Conservation (phyloP, 495 filamentous ascomycete genomes). For the Chaetomidium leptoderma region DNA sequence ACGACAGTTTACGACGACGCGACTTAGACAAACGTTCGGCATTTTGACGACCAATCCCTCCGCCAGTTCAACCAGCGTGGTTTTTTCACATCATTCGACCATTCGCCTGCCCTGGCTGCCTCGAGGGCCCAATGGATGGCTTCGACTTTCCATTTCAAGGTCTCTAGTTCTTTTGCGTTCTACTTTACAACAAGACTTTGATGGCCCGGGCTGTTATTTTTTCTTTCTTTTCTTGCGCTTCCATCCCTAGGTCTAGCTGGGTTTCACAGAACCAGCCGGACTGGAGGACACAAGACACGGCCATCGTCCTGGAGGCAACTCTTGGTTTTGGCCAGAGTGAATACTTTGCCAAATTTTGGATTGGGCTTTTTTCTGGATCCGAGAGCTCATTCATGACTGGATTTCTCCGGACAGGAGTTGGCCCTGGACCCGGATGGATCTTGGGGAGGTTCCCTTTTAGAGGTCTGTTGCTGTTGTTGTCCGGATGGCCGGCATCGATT, state of each 20-base stretch:
- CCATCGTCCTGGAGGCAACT: conserved; percentile 23
- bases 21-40: conserved; percentile 30
- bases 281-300: neutral
- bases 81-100: no score
- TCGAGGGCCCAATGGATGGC: no score
- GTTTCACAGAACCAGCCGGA: conserved; percentile 33
- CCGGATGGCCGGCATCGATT: no score
- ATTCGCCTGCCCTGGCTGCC: no score
- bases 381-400: no score
- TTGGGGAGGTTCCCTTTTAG: no score
- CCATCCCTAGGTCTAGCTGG: conserved; percentile 17
- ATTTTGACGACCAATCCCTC: conserved; percentile 19
- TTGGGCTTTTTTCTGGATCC: no score
- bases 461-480: no score
- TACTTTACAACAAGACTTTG: conserved; percentile 9
- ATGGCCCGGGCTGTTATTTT: conserved; percentile 9
- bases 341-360: neutral
- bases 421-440: no score
- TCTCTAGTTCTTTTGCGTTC: neutral
- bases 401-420: no score
- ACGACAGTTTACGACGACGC: conserved; percentile 27
- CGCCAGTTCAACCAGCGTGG: neutral
- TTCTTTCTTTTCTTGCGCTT: conserved; percentile 4
- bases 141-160: neutral
- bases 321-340: conserved; percentile 1